Base-by-base conservation (phyloP, 441 rosid species). In the Pelargonium citronellum region DNA sequence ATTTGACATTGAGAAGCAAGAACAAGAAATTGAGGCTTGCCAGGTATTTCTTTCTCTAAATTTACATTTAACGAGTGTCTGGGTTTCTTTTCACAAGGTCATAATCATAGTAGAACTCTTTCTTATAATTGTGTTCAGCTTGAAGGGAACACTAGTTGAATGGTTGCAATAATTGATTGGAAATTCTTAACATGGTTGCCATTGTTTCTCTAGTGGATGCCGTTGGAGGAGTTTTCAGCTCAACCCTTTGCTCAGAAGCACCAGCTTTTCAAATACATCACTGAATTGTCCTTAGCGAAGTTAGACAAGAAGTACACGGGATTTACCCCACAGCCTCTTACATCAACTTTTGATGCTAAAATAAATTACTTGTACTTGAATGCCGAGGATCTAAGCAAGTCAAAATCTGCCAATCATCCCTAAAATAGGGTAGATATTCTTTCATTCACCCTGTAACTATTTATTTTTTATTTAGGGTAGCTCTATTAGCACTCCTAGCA, bases 11-110 rank as follows among this genome's bases (percentile, higher is more conserved):
- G 75, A 74, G 80, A 79, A 70, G 80, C 96, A 91, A 77, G 92
- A 91, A 66, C 22, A 85, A 4, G 96, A 94, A 84, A 81, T 94
- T 51, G 92, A 81, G 53, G 96, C 89, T 8, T 90, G 93, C 53
- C 79, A 82, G 91, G 98, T 89, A 84, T 79, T 62, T 11, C 27
- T 13, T 71, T 41, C 0, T 46, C 51, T 46, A 46, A n/a, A n/a
- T n/a, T n/a, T n/a, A n/a, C n/a, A n/a, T n/a, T n/a, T n/a, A n/a
- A n/a, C n/a, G n/a, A n/a, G n/a, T n/a, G n/a, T n/a, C n/a, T n/a
- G n/a, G n/a, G n/a, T n/a, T n/a, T n/a, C n/a, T n/a, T n/a, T n/a
- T n/a, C n/a, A n/a, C n/a, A n/a, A n/a, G n/a, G n/a, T n/a, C n/a
- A n/a, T n/a, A n/a, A n/a, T n/a, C n/a, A n/a, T n/a, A n/a, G n/a